Conservation (phyloP, 352 stramenopile genomes). For the Phytophthora litchii region DNA sequence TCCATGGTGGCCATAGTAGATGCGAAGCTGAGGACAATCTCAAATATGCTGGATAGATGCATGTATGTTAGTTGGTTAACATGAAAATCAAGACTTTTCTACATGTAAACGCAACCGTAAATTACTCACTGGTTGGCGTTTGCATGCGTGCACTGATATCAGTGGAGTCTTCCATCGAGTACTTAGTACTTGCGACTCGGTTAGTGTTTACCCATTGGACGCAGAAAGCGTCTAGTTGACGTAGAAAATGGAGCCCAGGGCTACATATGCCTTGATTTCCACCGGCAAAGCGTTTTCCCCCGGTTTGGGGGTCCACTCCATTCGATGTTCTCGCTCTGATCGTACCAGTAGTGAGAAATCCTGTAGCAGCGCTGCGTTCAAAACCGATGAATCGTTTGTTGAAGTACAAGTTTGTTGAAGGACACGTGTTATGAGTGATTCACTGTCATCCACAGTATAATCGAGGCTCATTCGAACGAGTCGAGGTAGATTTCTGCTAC, state of each 20-base stretch:
- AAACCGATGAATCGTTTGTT: conserved; percentile 3
- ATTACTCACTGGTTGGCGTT: no score
- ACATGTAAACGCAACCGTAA: no score
- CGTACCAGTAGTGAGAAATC: conserved; percentile 9
- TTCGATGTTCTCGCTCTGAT: conserved; percentile 3
- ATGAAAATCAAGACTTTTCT: no score
- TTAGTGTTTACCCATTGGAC: no score
- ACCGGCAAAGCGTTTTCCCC: background rate
- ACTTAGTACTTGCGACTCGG: no score
- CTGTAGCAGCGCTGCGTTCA: conserved; percentile 13
- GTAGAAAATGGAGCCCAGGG: no score
- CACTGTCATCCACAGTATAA: background rate
- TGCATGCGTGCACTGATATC: no score
- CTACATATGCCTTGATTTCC: background rate
- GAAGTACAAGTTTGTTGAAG: conserved; percentile 8
- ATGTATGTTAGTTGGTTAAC: conserved; percentile 1
- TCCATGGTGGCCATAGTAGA: background rate
- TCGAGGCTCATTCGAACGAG: background rate
- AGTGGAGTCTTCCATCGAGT: no score
- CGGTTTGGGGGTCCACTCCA: background rate
- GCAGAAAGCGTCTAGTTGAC: no score
- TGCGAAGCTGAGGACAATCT: background rate
- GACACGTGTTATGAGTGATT: background rate
- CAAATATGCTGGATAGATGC: background rate
- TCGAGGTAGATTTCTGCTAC: background rate